phyloP scores from a whole-genome alignment of 208 protist genomes.

The Crithidia sp. region DNA sequence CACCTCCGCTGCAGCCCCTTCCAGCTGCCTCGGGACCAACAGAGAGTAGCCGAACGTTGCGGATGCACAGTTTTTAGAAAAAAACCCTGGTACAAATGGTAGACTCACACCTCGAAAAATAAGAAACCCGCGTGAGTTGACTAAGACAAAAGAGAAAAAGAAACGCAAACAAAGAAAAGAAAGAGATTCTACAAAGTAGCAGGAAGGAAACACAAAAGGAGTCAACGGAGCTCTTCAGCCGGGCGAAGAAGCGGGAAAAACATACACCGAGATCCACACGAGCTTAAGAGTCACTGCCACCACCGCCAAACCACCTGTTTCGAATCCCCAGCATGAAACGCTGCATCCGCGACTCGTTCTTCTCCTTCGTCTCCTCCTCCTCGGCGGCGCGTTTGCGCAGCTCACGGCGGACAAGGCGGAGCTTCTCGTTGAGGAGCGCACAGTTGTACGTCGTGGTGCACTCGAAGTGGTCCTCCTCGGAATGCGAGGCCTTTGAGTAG shows the following conservation, averaged over 20 bases:
- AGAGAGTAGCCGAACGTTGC: no score
- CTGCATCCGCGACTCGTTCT: constrained; percentile 38
- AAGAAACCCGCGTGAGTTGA: neutral
- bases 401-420: constrained; percentile 74
- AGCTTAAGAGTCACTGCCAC: constrained; percentile 1
- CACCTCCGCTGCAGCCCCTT: no score
- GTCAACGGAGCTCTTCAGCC: no score
- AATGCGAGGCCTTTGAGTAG: constrained; percentile 70
- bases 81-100: no score
- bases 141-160: constrained; percentile 11
- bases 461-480: constrained; percentile 81
- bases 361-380: constrained; percentile 31
- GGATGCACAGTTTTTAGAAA: no score
- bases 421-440: constrained; percentile 84
- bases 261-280: neutral
- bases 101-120: neutral
- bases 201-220: neutral
- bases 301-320: constrained; percentile 37
- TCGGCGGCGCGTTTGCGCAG: constrained; percentile 71
- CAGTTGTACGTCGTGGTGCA: constrained; percentile 87
- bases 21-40: no score
- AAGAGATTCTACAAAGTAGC: neutral
- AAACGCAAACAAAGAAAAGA: constrained; percentile 9
- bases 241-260: neutral
- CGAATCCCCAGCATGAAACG: constrained; percentile 37